A percentile compares a stretch with the other conserved stretches of the same genome.
phyloP scores from a whole-genome alignment of 495 filamentous ascomycete species.

The Monascus purpureus region DNA sequence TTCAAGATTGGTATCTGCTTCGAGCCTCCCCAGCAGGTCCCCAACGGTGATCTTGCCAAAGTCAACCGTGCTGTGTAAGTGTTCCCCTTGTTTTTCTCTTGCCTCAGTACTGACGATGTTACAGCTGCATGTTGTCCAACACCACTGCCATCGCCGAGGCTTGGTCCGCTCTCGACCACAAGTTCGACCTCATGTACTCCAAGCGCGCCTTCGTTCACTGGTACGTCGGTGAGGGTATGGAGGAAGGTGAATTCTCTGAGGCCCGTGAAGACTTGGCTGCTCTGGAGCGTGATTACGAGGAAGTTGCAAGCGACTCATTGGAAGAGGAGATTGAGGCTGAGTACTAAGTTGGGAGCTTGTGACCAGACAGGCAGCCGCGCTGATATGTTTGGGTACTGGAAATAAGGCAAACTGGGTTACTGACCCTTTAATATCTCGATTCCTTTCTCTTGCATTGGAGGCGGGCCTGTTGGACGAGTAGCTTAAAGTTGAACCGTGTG shows the following conservation, averaged over 20 bases:
- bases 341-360: conserved; percentile 52
- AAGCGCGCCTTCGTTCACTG: conserved; percentile 99
- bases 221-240: conserved; percentile 99
- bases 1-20: conserved; percentile 99
- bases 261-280: conserved; percentile 96
- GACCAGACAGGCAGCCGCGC: not conserved
- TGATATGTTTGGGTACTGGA: not conserved
- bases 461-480: conserved; percentile 8
- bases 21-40: conserved; percentile 88
- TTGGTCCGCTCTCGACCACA: conserved; percentile 92
- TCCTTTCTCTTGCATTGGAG: conserved; percentile 13
- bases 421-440: too few species aligned
- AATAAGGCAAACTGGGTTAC: not conserved
- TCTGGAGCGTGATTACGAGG: conserved; percentile 97
- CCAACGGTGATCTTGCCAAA: conserved; percentile 92
- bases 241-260: conserved; percentile 99
- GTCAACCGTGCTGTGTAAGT: conserved; percentile 95
- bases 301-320: conserved; percentile 91
- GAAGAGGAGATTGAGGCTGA: conserved; percentile 82
- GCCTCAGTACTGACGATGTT: not conserved
- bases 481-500: conserved; percentile 18
- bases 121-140: conserved; percentile 96
- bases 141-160: conserved; percentile 98
- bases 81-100: not conserved
- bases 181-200: conserved; percentile 99